phyloP scores from a whole-genome alignment of 192 early-diverging fungal genomes.

The Anaeromyces robustus region DNA sequence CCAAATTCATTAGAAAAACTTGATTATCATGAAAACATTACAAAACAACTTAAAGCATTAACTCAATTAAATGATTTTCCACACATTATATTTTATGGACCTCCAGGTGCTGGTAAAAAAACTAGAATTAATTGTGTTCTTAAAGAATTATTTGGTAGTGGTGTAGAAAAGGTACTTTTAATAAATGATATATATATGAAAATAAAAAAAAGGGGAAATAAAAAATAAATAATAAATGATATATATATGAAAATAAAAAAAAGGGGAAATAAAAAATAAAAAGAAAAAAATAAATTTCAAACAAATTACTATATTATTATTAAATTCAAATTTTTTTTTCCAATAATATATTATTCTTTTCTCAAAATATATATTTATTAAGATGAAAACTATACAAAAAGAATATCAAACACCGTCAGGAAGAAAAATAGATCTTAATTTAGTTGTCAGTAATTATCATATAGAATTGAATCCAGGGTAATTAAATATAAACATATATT shows the following conservation, averaged over 20 bases:
- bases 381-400: constrained; percentile 83
- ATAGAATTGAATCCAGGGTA: constrained; percentile 37
- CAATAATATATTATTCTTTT: too few species aligned
- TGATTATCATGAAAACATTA: constrained; percentile 63
- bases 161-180: constrained; percentile 64
- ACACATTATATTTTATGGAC: constrained; percentile 89
- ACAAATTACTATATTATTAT: too few species aligned
- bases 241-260: too few species aligned
- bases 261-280: too few species aligned
- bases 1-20: constrained; percentile 69
- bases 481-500: neutral
- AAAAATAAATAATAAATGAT: too few species aligned
- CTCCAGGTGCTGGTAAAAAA: constrained; percentile 90
- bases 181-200: constrained; percentile 1
- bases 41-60: constrained; percentile 54
- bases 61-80: constrained; percentile 69
- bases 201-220: constrained; percentile 2
- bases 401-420: constrained; percentile 69
- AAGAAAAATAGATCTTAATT: constrained; percentile 69
- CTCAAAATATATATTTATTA: too few species aligned
- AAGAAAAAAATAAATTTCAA: too few species aligned
- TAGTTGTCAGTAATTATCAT: constrained; percentile 89
- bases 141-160: constrained; percentile 73
- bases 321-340: too few species aligned
- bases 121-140: constrained; percentile 78